Evolutionary conservation across 768 basidiomycete genomes (phyloP).

Genomic region (Lentinula edodes): DNA sequence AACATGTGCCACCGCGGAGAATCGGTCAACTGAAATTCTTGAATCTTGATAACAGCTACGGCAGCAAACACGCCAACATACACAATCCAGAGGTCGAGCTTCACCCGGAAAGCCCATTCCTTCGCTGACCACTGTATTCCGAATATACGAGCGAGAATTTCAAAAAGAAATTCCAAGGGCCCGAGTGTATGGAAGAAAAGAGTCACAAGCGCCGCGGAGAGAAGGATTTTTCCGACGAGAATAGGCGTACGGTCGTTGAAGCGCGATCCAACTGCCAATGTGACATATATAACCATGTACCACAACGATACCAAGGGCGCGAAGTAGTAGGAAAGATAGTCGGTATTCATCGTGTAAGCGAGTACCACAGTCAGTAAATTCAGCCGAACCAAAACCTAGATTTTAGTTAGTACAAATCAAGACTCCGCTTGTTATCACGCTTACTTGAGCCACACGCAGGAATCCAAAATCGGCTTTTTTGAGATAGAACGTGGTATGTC

Average conservation of each 20-base stretch:
- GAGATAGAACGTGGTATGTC: slow-evolving; percentile 83
- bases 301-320: slow-evolving; percentile 87
- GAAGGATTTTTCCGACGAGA: slow-evolving; percentile 63
- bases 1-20: slow-evolving; percentile 58
- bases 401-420: slow-evolving; percentile 6
- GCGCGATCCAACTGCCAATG: slow-evolving; percentile 64
- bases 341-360: slow-evolving; percentile 87
- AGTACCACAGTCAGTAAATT: slow-evolving; percentile 80
- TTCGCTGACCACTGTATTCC: slow-evolving; percentile 77
- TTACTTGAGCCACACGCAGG: slow-evolving; percentile 65
- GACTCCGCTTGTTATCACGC: slow-evolving; percentile 11
- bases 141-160: slow-evolving; percentile 56
- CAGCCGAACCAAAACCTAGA: slow-evolving; percentile 69
- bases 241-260: slow-evolving; percentile 69
- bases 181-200: slow-evolving; percentile 59
- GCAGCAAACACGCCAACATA: slow-evolving; percentile 83
- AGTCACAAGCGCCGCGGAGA: slow-evolving; percentile 60
- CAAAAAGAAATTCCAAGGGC: slow-evolving; percentile 62
- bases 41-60: slow-evolving; percentile 66
- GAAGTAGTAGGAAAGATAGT: slow-evolving; percentile 90
- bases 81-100: slow-evolving; percentile 84
- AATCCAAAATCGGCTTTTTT: slow-evolving; percentile 87
- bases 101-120: slow-evolving; percentile 88
- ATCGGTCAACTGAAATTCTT: slow-evolving; percentile 67
- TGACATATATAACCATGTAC: slow-evolving; percentile 82